Evolutionary conservation across 2,329 filamentous ascomycete genomes (phyloP).

Genomic region (Aspergillus tanneri): DNA sequence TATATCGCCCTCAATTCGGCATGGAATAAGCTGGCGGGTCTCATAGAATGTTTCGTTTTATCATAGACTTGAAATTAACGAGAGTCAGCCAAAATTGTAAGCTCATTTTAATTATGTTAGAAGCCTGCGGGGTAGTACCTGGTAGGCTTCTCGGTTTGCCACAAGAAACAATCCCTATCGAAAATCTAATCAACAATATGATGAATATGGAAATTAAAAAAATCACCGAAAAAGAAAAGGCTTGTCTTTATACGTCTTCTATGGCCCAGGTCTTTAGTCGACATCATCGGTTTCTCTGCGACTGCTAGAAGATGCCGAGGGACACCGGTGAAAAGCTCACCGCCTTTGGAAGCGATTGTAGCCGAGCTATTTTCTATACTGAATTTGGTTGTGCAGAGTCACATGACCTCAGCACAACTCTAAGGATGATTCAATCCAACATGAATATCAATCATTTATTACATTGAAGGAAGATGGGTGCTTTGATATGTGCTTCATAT

Average conservation of each 20-base stretch:
- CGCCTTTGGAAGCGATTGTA: neutral
- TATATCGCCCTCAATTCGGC: no score
- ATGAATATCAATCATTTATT: neutral
- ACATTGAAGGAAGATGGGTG: no score
- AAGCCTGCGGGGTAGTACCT: neutral
- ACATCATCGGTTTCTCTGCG: neutral
- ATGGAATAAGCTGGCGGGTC: neutral
- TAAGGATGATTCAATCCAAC: no score
- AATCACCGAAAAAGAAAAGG: neutral
- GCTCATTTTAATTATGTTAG: neutral
- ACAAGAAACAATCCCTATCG: neutral
- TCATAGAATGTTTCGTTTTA: no score
- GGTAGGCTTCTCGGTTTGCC: neutral
- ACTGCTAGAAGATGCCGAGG: slow-evolving; percentile 2
- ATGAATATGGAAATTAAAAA: neutral
- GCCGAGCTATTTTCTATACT: no score
- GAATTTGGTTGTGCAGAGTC: no score
- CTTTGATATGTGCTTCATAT: no score
- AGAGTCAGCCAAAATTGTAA: no score
- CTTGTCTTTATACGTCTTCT: neutral
- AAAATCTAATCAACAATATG: neutral
- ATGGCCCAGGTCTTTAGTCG: neutral
- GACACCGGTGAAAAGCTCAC: slow-evolving; percentile 1
- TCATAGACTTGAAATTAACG: no score
- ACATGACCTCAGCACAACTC: no score